phyloP scores from a whole-genome alignment of 2,329 filamentous ascomycete genomes.

The Pyrenochaeta sp. region DNA sequence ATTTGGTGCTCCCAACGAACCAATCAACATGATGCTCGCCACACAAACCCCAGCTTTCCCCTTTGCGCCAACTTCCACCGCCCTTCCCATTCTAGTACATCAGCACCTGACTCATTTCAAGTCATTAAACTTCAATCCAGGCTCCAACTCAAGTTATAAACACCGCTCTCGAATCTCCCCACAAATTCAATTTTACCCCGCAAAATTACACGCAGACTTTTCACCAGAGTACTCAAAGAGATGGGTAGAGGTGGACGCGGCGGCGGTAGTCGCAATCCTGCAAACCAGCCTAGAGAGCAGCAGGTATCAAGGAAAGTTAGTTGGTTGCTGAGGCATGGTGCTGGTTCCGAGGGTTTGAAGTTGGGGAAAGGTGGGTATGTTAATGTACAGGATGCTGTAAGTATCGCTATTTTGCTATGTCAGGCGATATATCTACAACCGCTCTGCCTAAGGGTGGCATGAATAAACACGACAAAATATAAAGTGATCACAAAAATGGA shows the following conservation, averaged over 20 bases:
- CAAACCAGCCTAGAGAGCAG: conserved; percentile 52
- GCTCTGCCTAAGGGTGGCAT: too few relatives aligned
- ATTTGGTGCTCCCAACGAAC: not conserved
- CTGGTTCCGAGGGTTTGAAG: conserved; percentile 66
- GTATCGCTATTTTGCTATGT: too few relatives aligned
- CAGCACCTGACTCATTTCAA: conserved; percentile 16
- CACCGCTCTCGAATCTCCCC: not conserved
- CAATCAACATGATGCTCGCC: conserved; percentile 7
- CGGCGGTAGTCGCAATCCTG: conserved; percentile 47
- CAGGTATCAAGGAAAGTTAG: conserved; percentile 60
- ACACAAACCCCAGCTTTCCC: conserved; percentile 7
- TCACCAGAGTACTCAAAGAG: conserved; percentile 18
- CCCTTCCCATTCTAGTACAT: conserved; percentile 1
- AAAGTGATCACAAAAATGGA: not conserved
- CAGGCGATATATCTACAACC: too few relatives aligned
- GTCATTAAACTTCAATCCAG: not conserved
- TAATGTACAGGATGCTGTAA: conserved; percentile 66
- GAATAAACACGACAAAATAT: too few relatives aligned
- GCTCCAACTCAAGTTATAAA: not conserved
- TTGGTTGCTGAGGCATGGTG: conserved; percentile 69
- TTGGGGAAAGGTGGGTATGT: conserved; percentile 68
- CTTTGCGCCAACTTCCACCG: conserved; percentile 6
- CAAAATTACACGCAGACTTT: conserved; percentile 29
- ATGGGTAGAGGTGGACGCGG: conserved; percentile 44
- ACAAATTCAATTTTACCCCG: not conserved